These are phyloP conservation scores for Salpingoeca rosetta DNA, from an alignment of 78 protist genomes.

Conservation along the genomic window DNA sequence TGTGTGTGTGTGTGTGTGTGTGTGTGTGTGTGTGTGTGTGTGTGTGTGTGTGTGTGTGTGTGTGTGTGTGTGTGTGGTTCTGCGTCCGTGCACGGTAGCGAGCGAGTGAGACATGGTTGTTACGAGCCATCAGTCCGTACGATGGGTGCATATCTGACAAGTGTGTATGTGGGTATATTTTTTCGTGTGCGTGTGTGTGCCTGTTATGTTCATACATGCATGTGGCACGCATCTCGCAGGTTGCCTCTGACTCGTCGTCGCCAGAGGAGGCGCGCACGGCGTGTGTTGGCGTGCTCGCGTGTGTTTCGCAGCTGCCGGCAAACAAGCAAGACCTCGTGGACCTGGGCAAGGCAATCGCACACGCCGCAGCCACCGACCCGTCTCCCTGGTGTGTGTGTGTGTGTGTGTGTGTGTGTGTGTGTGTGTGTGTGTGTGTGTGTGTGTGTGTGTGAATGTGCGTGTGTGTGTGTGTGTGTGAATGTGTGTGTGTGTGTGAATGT, in stretches of 20 bases:
- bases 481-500: too few species aligned
- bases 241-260: too few species aligned
- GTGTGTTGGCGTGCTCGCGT: slow-evolving; percentile 18
- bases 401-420: not conserved
- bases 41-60: not conserved
- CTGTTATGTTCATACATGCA: too few species aligned
- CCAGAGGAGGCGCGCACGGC: too few species aligned
- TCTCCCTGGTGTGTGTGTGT: too few species aligned
- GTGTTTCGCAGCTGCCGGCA: not conserved
- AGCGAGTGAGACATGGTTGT: slow-evolving; percentile 10
- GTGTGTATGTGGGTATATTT: too few species aligned
- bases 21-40: not conserved
- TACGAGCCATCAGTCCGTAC: slow-evolving; percentile 58
- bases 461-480: too few species aligned
- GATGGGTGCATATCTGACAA: slow-evolving; percentile 65
- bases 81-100: not conserved
- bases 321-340: too few species aligned
- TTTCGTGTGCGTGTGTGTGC: too few species aligned
- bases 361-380: too few species aligned
- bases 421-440: not conserved
- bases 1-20: not conserved
- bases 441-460: slow-evolving; percentile 1
- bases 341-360: too few species aligned
- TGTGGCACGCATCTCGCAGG: slow-evolving; percentile 42
- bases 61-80: not conserved